phyloP scores from a whole-genome alignment of 768 basidiomycete species.

The Hericium coralloides region DNA sequence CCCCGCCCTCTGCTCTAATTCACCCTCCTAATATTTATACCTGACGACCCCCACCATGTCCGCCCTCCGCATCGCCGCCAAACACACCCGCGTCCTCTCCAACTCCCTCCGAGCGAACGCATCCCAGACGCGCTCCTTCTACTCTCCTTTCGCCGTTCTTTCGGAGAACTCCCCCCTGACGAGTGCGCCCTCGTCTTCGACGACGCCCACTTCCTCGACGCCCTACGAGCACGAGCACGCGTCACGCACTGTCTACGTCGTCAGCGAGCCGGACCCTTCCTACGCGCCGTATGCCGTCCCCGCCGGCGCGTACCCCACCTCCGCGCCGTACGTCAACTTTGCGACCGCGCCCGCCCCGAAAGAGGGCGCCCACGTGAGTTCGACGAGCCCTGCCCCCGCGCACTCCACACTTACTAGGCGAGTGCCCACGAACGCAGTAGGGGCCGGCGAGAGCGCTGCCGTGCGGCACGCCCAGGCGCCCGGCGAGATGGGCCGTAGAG shows the following conservation, averaged over 20 bases:
- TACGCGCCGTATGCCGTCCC: conserved; percentile 61
- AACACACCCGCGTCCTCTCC: conserved; percentile 23
- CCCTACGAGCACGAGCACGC: conserved; percentile 59
- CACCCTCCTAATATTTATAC: not conserved
- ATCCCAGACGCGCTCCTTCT: conserved; percentile 41
- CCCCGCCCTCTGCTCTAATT: not conserved
- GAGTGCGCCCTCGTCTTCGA: conserved; percentile 15
- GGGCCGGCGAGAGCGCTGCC: conserved; percentile 40
- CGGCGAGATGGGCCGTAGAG: conserved; percentile 35
- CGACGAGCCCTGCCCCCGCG: conserved; percentile 34
- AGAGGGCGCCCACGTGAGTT: conserved; percentile 26
- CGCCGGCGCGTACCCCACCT: conserved; percentile 44
- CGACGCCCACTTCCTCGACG: conserved; percentile 14
- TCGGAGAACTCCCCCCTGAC: conserved; percentile 29
- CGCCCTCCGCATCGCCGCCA: conserved; percentile 18
- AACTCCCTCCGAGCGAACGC: conserved; percentile 14
- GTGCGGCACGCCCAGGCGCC: conserved; percentile 33
- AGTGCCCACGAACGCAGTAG: conserved; percentile 31
- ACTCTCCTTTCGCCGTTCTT: conserved; percentile 54
- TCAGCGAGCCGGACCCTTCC: conserved; percentile 61
- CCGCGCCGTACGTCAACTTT: conserved; percentile 33
- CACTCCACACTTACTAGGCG: conserved; percentile 36
- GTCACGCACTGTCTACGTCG: conserved; percentile 54
- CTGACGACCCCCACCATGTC: conserved; percentile 18
- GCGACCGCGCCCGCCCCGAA: conserved; percentile 31